Conservation (phyloP, 495 filamentous ascomycete species). For the Penicillium riverlandense region DNA sequence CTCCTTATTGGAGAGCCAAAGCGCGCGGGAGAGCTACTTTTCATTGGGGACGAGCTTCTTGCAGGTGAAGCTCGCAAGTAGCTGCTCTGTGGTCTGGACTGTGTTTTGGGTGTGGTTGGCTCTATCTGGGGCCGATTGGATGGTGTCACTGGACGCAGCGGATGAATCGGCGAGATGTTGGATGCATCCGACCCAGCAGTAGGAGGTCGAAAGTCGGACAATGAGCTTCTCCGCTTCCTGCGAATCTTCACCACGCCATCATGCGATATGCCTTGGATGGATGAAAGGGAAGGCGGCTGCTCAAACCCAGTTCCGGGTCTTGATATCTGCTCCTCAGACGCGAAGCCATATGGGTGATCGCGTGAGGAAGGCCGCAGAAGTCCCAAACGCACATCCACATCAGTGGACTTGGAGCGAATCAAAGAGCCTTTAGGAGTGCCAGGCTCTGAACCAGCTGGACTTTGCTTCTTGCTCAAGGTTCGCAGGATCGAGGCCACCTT, state of each 20-base stretch:
- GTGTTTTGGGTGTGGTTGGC: slow-evolving; percentile 24
- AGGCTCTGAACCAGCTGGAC: slow-evolving; percentile 45
- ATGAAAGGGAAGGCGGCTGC: slow-evolving; percentile 27
- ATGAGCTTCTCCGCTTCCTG: slow-evolving; percentile 83
- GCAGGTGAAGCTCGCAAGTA: slow-evolving; percentile 23
- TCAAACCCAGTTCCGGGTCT: slow-evolving; percentile 43
- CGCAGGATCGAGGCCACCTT: slow-evolving; percentile 76
- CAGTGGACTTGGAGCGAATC: slow-evolving; percentile 74
- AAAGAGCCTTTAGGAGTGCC: slow-evolving; percentile 57
- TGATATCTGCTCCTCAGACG: slow-evolving; percentile 35
- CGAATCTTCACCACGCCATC: slow-evolving; percentile 37
- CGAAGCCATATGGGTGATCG: slow-evolving; percentile 49
- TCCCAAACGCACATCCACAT: slow-evolving; percentile 50
- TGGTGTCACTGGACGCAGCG: slow-evolving; percentile 30
- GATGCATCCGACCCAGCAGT: slow-evolving; percentile 38
- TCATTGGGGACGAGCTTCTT: slow-evolving; percentile 25
- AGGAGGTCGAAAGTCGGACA: slow-evolving; percentile 74
- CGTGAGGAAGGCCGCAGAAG: slow-evolving; percentile 58
- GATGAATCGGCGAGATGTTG: slow-evolving; percentile 26
- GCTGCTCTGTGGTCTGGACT: slow-evolving; percentile 26
- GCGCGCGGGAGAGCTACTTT: slow-evolving; percentile 22
- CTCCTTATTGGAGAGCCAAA: slow-evolving; percentile 29
- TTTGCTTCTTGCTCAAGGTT: slow-evolving; percentile 78
- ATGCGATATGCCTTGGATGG: slow-evolving; percentile 25
- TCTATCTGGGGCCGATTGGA: slow-evolving; percentile 23